Evolutionary conservation across 805 yeast species (phyloP), one percentile per base, ranked within the genome.

Genomic region (Myxozyma sirexii): DNA sequence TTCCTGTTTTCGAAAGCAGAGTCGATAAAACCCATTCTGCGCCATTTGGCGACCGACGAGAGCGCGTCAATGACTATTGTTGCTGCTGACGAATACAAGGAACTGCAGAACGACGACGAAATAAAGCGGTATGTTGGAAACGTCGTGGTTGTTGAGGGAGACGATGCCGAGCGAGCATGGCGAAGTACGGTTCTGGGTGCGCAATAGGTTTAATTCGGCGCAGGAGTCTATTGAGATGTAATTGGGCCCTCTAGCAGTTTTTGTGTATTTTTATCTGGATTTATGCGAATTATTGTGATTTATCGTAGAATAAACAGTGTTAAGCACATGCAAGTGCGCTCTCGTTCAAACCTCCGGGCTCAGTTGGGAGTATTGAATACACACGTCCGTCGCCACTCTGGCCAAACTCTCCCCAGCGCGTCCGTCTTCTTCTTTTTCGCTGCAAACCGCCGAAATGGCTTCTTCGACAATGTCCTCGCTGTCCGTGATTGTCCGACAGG

Each of bases 21-120:
- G 43, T 54, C 65, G 10, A 21, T 61, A 23, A 57, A 58, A 52
- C 60, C 65, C 7, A 50, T 56, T 5, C 49, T 61, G 27, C 62
- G 65, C 29, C 65, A 61, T 29, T 43, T 61, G 7, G 62, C 59
- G 4, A 37, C 42, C 6, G 65, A 61, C 19, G 59, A 39, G 17
- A 47, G 35, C 12, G 42, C 33, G 8, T 42, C 62, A 5, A 50
- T 57, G 7, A 49, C 52, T 15, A 17, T 61, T 19, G 47, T 61
- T 7, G 65, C 45, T 2, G 51, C 54, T 6, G 57, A 58, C 19
- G 33, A 38, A 8, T 15, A 58, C 41, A 41, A 21, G 8, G 48
- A 33, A 3, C 26, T 53, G 19, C n/a, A 23, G 17, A 41, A 19
- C 17, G 65, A 61, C 35, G 54, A 57, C 27, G 49, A 42, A 12